Evolutionary conservation across 2,329 filamentous ascomycete genomes (phyloP), one percentile per base, ranked within the genome.

Genomic region (Arachnopeziza araneosa): DNA sequence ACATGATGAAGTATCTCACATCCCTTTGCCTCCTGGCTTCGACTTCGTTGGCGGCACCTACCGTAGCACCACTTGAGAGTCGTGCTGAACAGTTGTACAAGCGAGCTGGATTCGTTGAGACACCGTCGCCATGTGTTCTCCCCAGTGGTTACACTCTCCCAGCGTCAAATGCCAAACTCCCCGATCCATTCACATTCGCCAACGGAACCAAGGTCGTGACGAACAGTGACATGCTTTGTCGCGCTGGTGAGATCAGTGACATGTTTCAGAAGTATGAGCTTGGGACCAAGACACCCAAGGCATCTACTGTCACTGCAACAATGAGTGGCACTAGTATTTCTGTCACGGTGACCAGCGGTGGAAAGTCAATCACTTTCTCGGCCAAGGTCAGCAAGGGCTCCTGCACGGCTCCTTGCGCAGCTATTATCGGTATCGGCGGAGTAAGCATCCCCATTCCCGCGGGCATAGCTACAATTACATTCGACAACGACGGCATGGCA

Each of bases 401-500:
- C 17, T 44, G 36, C 17, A 76, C 69, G 32, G 77, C 75, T 4
- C 80, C 82, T 1, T 80, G 79, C 68, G 81, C 82, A 7, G 83
- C 82, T 61, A 80, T 86, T 70, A 83, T 86, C 66, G 78, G 78
- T 56, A 81, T 82, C 64, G 83, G 81, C 50, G 80, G 75, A 49
- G 72, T 78, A 8, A 82, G 78, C 62, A 76, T 87, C 55, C 83
- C 83, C 19, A 75, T 83, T 55, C 83, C 83, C 1, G 74, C 72
- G 44, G 78, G 74, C 54, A 79, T 87, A 26, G 83, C 79, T 48
- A 81, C 78, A 59, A 83, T 86, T 67, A 81, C 74, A 63, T 86
- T 86, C 73, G 77, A 78, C 72, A 86, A 85, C 71, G 79, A 84
- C 68, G 76, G 78, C 26, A 81, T 86, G 60, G 84, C 77, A 23